These are phyloP conservation scores for Annulohypoxylon truncatum DNA, from an alignment of 2,329 filamentous ascomycete genomes.

Conservation along the genomic window DNA sequence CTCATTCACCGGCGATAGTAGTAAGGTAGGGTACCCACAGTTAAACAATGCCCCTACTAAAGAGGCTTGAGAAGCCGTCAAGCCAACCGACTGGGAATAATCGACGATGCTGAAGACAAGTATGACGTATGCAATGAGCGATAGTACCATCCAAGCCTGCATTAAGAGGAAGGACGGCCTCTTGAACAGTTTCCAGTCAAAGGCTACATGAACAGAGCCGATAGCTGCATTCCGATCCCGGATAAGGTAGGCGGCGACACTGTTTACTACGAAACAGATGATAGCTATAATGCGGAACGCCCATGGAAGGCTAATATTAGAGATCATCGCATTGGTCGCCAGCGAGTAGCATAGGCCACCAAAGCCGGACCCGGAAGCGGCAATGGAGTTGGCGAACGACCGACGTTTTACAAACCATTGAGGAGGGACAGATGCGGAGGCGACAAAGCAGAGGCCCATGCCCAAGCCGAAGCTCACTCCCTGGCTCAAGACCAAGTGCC, in stretches of 20 bases:
- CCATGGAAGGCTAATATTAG: slow-evolving; percentile 72
- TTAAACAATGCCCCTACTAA: slow-evolving; percentile 81
- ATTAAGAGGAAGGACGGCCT: slow-evolving; percentile 72
- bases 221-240: slow-evolving; percentile 78
- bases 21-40: slow-evolving; percentile 56
- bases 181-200: slow-evolving; percentile 72
- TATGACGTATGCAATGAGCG: slow-evolving; percentile 78
- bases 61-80: slow-evolving; percentile 74
- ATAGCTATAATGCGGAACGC: slow-evolving; percentile 58
- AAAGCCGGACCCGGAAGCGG: slow-evolving; percentile 76
- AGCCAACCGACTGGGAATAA: slow-evolving; percentile 76
- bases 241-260: slow-evolving; percentile 70
- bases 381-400: slow-evolving; percentile 76
- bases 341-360: slow-evolving; percentile 79
- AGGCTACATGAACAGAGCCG: slow-evolving; percentile 73
- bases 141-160: slow-evolving; percentile 75
- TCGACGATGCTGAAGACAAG: slow-evolving; percentile 81
- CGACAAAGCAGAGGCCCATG: slow-evolving; percentile 81
- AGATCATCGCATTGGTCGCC: slow-evolving; percentile 75
- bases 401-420: slow-evolving; percentile 80
- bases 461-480: slow-evolving; percentile 82
- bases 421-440: slow-evolving; percentile 73
- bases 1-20: neutral
- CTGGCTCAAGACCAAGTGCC: slow-evolving; percentile 81
- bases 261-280: slow-evolving; percentile 62